Conservation (phyloP, 108 stramenopile species). For the Aurantiochytrium sp. region DNA sequence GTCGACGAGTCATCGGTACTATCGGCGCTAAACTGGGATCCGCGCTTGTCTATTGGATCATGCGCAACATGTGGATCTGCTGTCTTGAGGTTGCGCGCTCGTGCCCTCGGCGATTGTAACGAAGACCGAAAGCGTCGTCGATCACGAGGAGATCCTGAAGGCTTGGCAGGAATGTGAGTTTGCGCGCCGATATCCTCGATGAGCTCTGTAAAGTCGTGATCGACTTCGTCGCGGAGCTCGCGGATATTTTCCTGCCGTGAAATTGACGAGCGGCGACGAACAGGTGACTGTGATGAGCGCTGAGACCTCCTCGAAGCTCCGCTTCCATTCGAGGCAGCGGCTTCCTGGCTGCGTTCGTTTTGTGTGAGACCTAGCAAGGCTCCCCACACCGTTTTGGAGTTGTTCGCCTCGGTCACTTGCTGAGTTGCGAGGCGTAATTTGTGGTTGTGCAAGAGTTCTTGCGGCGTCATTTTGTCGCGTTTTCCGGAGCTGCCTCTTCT, state of each 20-base stretch:
- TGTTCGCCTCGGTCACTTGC: neutral
- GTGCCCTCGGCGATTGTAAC: neutral
- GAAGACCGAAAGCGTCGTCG: neutral
- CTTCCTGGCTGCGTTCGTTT: neutral
- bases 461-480: neutral
- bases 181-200: neutral
- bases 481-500: neutral
- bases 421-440: neutral
- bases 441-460: neutral
- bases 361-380: neutral
- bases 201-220: neutral
- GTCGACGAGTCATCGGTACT: neutral
- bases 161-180: too few relatives aligned
- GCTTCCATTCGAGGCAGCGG: neutral
- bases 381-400: neutral
- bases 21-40: neutral
- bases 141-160: too few relatives aligned
- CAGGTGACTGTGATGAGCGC: neutral
- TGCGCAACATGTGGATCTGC: neutral
- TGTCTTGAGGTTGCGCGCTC: neutral
- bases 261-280: neutral
- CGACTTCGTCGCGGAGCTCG: neutral
- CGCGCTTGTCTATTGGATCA: neutral
- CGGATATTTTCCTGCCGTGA: neutral
- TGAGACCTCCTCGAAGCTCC: too few relatives aligned